Conservation (phyloP, 2,329 filamentous ascomycete species). For the Colletotrichum neosansevieriae region DNA sequence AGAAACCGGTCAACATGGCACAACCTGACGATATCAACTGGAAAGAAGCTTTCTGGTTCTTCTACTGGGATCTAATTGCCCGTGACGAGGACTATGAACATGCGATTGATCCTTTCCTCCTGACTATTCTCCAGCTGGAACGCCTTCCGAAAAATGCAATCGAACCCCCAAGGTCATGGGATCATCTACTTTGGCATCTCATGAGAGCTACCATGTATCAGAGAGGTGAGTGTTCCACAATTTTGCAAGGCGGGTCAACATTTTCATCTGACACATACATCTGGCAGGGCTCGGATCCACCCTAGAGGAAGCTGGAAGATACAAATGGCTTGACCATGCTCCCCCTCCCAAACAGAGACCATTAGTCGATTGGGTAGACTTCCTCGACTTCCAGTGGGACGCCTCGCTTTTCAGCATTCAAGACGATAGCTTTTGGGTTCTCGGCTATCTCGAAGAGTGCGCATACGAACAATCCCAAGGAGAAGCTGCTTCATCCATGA, state of each 20-base stretch:
- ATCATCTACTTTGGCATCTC: constrained; percentile 13
- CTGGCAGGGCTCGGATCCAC: not conserved
- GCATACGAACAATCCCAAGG: not conserved
- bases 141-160: not conserved
- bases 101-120: not conserved
- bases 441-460: not conserved
- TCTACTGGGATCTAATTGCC: constrained; percentile 10
- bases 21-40: constrained; percentile 1
- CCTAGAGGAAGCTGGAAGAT: not conserved
- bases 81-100: not conserved
- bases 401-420: not conserved
- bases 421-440: not conserved
- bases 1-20: not conserved
- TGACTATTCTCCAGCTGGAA: not conserved
- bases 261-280: not conserved
- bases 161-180: constrained; percentile 9
- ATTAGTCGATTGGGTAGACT: not conserved
- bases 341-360: not conserved
- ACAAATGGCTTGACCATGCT: not conserved
- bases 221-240: not conserved
- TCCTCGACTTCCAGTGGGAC: not conserved
- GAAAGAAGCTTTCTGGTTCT: constrained; percentile 12
- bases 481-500: not conserved
- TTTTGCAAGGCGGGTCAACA: not conserved
- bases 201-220: constrained; percentile 1